A percentile compares a stretch with the other conserved stretches of the same genome.
These are phyloP conservation scores for Helotiales sp. DNA, from an alignment of 2,329 filamentous ascomycete species.

Conservation along the genomic window DNA sequence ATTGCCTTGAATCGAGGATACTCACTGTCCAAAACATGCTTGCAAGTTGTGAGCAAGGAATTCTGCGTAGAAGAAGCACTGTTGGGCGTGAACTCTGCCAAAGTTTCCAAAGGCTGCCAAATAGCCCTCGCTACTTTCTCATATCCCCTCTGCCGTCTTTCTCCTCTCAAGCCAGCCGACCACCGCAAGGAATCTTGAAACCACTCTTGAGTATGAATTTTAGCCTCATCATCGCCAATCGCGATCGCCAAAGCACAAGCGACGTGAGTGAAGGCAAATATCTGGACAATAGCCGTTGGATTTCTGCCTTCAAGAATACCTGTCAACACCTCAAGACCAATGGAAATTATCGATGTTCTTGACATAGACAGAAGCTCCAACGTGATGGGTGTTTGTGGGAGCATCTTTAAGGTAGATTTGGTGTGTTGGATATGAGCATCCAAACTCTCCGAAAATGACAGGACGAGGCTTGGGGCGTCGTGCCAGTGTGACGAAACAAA, in stretches of 20 bases:
- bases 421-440: slow-evolving; percentile 36
- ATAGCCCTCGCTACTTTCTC: slow-evolving; percentile 31
- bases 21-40: slow-evolving; percentile 35
- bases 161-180: slow-evolving; percentile 27
- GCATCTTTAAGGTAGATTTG: slow-evolving; percentile 27
- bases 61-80: slow-evolving; percentile 15
- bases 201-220: slow-evolving; percentile 32
- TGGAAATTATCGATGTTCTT: slow-evolving; percentile 33
- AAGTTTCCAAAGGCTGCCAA: slow-evolving; percentile 32
- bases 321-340: slow-evolving; percentile 36
- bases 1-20: neutral
- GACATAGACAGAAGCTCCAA: slow-evolving; percentile 35
- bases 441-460: slow-evolving; percentile 35
- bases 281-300: slow-evolving; percentile 35
- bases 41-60: slow-evolving; percentile 25
- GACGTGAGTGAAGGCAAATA: slow-evolving; percentile 39
- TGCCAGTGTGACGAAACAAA: slow-evolving; percentile 32
- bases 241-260: slow-evolving; percentile 36
- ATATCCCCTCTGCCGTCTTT: slow-evolving; percentile 31
- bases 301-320: slow-evolving; percentile 36
- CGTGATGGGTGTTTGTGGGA: slow-evolving; percentile 29
- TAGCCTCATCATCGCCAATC: slow-evolving; percentile 30
- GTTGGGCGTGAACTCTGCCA: neutral
- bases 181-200: slow-evolving; percentile 34
- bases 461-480: slow-evolving; percentile 27